phyloP scores from a whole-genome alignment of 2,329 filamentous ascomycete genomes.

The Nemania sp. region DNA sequence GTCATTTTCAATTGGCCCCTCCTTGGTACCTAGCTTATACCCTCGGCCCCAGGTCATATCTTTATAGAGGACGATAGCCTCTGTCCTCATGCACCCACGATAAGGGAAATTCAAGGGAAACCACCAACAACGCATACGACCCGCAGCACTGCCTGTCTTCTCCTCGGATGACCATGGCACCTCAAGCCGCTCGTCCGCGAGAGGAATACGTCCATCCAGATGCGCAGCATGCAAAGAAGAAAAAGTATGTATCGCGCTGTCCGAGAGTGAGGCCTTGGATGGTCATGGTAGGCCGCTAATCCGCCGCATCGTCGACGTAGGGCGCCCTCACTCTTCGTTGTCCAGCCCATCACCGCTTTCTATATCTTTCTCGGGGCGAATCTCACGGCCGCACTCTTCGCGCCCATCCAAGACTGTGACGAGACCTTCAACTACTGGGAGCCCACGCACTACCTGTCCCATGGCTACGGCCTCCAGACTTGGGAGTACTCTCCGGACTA shows the following conservation, averaged over 20 bases:
- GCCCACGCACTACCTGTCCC: slow-evolving; percentile 88
- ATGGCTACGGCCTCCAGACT: slow-evolving; percentile 92
- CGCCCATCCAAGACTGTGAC: slow-evolving; percentile 96
- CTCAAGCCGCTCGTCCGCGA: slow-evolving; percentile 22
- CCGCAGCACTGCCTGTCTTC: neutral
- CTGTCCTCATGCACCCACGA: neutral
- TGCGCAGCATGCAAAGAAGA: slow-evolving; percentile 42
- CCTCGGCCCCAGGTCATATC: slow-evolving; percentile 11
- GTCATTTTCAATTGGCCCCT: slow-evolving; percentile 32
- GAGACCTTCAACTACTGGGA: slow-evolving; percentile 99
- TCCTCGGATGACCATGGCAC: slow-evolving; percentile 31
- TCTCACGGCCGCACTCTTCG: slow-evolving; percentile 75
- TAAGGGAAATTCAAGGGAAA: neutral
- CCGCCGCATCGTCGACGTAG: slow-evolving; percentile 36
- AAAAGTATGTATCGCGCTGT: slow-evolving; percentile 37
- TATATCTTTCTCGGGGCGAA: slow-evolving; percentile 78
- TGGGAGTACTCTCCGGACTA: slow-evolving; percentile 98
- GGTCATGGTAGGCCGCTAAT: neutral
- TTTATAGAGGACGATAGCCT: slow-evolving; percentile 15
- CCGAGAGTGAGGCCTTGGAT: neutral
- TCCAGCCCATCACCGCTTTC: slow-evolving; percentile 77
- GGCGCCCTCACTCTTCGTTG: slow-evolving; percentile 60
- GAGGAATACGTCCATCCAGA: slow-evolving; percentile 37
- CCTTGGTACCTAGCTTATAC: neutral
- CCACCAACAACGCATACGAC: neutral